Base-by-base conservation (phyloP, 495 filamentous ascomycete species). In the Aspergillus taichungensis region DNA sequence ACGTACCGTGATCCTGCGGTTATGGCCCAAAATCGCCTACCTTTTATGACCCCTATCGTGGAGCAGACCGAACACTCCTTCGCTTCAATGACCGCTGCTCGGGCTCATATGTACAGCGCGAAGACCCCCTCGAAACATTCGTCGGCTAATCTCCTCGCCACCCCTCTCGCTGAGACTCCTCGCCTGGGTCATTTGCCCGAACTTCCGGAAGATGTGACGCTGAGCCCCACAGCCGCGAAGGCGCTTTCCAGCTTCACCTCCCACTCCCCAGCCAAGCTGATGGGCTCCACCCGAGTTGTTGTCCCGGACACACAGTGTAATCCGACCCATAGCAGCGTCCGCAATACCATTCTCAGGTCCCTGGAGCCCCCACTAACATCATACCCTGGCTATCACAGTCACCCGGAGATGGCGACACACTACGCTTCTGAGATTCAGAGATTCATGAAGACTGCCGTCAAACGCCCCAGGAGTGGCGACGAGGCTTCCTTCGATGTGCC, bases 31-130 rank as follows among this genome's bases (percentile, higher is more conserved):
- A 94, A 84, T 59, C 82, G 88, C 40, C 71, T 96, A 6, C 92
- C 90, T 31, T 96, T 95, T 62, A 98, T 98, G 92, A 98, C 92
- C 1, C 92, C 92, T 9, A 98, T 98, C 47, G 87, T 91, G 6
- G 92, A 98, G 60, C 84, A 84, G 53, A 98, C 92, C 0, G 92
- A 98, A 63, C 85, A 80, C 13, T 92, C 88, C 0, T 59, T 94
- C 13, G 82, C 79, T 18, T 67, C 83, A 24, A 71, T 76, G 37
- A 83, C 83, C 2, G 69, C 51, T 51, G 68, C 55, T 61, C 71
- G 56, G 63, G 79, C 39, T 70, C 77, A 52, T 67, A 73, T 63
- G 38, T 79, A 80, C 59, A 74, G 69, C 54, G 69, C 76, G 18
- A 94, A 89, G 56, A 92, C 87, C 2, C 89, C 88, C 6, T 87